Conservation (phyloP, 75 land plant species). For the Sequoiadendron giganteum region DNA sequence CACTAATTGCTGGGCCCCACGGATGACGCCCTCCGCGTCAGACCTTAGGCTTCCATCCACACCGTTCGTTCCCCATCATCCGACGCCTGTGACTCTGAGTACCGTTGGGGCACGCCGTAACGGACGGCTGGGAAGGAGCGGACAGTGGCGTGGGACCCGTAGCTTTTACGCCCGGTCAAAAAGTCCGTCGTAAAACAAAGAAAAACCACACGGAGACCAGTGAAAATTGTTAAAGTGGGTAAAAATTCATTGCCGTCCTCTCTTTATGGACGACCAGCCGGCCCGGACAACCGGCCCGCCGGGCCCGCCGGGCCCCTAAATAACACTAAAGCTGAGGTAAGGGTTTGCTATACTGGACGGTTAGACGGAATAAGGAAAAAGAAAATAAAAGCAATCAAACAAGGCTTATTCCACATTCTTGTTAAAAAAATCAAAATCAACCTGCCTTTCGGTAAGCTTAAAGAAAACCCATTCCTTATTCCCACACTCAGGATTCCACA, state of each 20-base stretch:
- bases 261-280: constrained; percentile 8
- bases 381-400: neutral
- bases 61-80: neutral
- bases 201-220: too few relatives aligned
- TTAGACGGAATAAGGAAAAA: neutral
- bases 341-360: neutral
- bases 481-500: neutral
- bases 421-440: neutral
- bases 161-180: constrained; percentile 1
- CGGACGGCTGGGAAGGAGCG: constrained; percentile 12
- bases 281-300: constrained; percentile 4
- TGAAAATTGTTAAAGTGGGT: neutral
- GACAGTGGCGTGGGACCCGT: neutral
- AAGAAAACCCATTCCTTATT: neutral
- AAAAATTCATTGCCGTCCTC: constrained; percentile 1
- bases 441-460: neutral
- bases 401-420: neutral
- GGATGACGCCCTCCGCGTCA: neutral
- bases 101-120: constrained; percentile 5
- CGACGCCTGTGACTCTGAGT: neutral
- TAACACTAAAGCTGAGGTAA: constrained; percentile 2
- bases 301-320: neutral
- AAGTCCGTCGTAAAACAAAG: neutral
- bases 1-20: constrained; percentile 9
- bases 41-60: neutral